Base-by-base conservation (phyloP, 2,329 filamentous ascomycete species). In the Bisporella sp. region DNA sequence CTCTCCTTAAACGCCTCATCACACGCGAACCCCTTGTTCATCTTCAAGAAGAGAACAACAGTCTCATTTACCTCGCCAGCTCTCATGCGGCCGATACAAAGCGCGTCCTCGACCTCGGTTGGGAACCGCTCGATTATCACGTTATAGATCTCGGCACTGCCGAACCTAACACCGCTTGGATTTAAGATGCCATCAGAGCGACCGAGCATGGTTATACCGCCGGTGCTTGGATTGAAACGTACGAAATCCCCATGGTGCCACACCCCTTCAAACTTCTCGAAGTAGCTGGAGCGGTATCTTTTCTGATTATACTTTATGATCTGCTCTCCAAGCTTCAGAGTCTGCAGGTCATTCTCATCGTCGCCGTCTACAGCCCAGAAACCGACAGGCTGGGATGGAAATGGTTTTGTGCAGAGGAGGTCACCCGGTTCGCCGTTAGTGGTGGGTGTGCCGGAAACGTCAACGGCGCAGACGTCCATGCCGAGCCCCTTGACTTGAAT, bases 211-310 rank as follows among this genome's bases (percentile, higher is more conserved):
- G 89, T 76, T 7, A 97, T 71, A 0, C 90, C 89, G 9, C 88
- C 84, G 0, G 88, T 93, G 12, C 71, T 63, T 0, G 82, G 78
- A 59, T 90, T 85, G 35, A 83, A 76, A 40, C 75, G 73, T 33
- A 96, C 81, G 64, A 96, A 97, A 68, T 99, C 93, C 31, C 92
- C 92, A 63, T 99, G 92, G 64, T 96, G 90, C 93, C 93, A 97
- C 11, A 89, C 76, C 1, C 72, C 64, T 0, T 76, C 71, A 65
- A 96, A 97, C 5, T 83, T 80, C 54, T 93, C 87, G 62, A 99
- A 99, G 69, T 99, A 99, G 50, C 85, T 88, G 31, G 80, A 78
- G 45, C 76, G 75, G 69, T 97, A 97, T 67, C 90, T 90, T 8
- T 21, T 31, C 12, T 9, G 13, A 30, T 45, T 30, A 31, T 45